These are phyloP conservation scores for Penicillium sclerotiorum DNA, from an alignment of 2,329 filamentous ascomycete species.

Conservation along the genomic window DNA sequence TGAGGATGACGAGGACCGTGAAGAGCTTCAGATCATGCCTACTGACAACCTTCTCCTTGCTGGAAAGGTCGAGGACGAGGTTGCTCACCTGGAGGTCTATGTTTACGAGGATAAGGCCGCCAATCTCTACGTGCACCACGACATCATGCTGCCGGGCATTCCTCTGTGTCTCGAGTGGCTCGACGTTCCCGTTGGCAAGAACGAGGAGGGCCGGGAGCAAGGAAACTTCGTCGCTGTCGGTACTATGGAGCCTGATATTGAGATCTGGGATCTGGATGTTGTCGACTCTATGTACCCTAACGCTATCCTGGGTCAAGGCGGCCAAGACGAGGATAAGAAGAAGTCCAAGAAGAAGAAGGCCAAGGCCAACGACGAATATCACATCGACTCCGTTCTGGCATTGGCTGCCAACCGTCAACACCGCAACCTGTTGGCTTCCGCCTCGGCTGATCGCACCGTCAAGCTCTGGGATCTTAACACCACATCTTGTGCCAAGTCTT, in stretches of 20 bases:
- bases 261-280: constrained; percentile 95
- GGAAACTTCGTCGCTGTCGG: constrained; percentile 95
- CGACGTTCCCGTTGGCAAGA: constrained; percentile 82
- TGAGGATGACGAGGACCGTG: constrained; percentile 83
- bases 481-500: constrained; percentile 90
- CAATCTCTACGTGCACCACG: constrained; percentile 98
- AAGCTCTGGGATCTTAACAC: constrained; percentile 98
- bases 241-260: constrained; percentile 97
- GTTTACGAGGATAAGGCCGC: constrained; percentile 95
- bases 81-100: constrained; percentile 94
- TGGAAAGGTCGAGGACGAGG: constrained; percentile 93
- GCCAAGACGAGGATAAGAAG: constrained; percentile 57
- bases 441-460: constrained; percentile 93
- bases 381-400: constrained; percentile 90
- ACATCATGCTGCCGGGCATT: constrained; percentile 98
- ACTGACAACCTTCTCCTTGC: constrained; percentile 92
- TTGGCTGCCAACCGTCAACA: constrained; percentile 91
- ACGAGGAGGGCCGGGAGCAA: constrained; percentile 63
- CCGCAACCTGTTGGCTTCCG: constrained; percentile 90
- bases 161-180: constrained; percentile 96
- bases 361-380: constrained; percentile 86
- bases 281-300: constrained; percentile 98
- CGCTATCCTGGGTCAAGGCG: constrained; percentile 82
- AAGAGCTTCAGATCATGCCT: constrained; percentile 89
- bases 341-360: constrained; percentile 91